Conservation (phyloP, 2,329 filamentous ascomycete species). For the Neobulgaria alba region DNA sequence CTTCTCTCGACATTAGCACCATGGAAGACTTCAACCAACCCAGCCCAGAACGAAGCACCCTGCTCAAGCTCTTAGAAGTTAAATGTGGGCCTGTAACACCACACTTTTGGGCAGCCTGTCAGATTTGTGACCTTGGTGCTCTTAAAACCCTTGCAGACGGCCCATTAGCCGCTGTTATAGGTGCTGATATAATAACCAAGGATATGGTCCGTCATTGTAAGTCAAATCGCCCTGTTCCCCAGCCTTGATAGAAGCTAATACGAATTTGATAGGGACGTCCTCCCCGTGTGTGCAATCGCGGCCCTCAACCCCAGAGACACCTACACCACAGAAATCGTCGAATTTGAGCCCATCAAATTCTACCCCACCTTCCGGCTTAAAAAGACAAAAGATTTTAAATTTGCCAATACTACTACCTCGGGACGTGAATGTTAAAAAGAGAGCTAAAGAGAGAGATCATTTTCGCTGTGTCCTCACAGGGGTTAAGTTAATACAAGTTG, state of each 20-base stretch:
- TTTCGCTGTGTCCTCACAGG: constrained; percentile 10
- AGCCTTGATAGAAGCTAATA: constrained; percentile 6
- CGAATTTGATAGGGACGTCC: constrained; percentile 6
- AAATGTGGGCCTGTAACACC: constrained; percentile 6
- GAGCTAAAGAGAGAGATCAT: constrained; percentile 11
- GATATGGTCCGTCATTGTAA: constrained; percentile 6
- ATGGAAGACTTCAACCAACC: constrained; percentile 14
- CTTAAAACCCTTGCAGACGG: constrained; percentile 3
- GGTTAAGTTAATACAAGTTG: constrained; percentile 6
- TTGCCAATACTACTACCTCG: constrained; percentile 6
- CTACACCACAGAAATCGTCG: constrained; percentile 6
- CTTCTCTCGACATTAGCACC: neutral
- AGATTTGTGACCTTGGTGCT: constrained; percentile 8
- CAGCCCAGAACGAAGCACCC: constrained; percentile 10
- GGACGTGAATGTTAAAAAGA: constrained; percentile 5
- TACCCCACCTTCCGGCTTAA: constrained; percentile 1
- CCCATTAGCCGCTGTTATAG: neutral
- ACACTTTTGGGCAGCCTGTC: constrained; percentile 14
- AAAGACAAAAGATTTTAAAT: constrained; percentile 7
- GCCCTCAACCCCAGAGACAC: constrained; percentile 7
- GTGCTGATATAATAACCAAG: neutral
- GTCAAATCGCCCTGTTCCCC: constrained; percentile 7
- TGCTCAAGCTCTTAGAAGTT: constrained; percentile 11
- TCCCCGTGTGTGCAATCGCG: constrained; percentile 3
- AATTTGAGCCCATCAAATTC: constrained; percentile 6